A percentile compares a stretch with the other conserved stretches of the same genome.
These are phyloP conservation scores for Aspergillus avenaceus DNA, from an alignment of 495 filamentous ascomycete species.

Conservation along the genomic window DNA sequence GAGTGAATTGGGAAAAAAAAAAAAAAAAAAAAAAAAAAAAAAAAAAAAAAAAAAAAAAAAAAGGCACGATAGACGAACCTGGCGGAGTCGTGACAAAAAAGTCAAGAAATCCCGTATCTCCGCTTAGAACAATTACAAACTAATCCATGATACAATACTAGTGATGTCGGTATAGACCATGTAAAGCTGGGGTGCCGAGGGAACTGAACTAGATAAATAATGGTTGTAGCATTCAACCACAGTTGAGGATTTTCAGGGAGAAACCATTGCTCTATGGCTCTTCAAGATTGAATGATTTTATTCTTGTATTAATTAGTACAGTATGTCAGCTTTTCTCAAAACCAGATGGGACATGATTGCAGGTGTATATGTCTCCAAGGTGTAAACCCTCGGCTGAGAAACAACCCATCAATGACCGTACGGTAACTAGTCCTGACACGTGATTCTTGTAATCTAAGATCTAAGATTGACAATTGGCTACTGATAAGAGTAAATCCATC, in stretches of 20 bases:
- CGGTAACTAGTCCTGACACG: conserved; percentile 3
- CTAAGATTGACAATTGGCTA: conserved; percentile 8
- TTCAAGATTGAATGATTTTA: too few relatives aligned
- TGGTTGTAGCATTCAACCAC: too few relatives aligned
- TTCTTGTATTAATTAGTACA: too few relatives aligned
- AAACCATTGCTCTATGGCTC: too few relatives aligned
- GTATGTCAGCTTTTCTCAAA: too few relatives aligned
- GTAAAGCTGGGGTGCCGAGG: background rate
- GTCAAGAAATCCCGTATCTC: background rate
- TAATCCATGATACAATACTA: too few relatives aligned
- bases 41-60: background rate
- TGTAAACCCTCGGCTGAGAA: background rate
- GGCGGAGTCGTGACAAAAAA: background rate
- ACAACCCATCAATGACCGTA: conserved; percentile 3
- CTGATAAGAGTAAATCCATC: conserved; percentile 11
- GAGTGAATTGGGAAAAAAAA: too few relatives aligned
- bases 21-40: background rate
- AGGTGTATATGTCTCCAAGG: background rate
- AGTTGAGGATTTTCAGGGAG: too few relatives aligned
- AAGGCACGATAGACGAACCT: background rate
- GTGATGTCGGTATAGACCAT: background rate
- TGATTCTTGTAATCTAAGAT: background rate
- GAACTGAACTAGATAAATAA: too few relatives aligned
- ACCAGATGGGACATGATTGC: too few relatives aligned
- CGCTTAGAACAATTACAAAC: too few relatives aligned